phyloP scores from a whole-genome alignment of 2,329 filamentous ascomycete species.

The Hirsutella rhossiliensis region DNA sequence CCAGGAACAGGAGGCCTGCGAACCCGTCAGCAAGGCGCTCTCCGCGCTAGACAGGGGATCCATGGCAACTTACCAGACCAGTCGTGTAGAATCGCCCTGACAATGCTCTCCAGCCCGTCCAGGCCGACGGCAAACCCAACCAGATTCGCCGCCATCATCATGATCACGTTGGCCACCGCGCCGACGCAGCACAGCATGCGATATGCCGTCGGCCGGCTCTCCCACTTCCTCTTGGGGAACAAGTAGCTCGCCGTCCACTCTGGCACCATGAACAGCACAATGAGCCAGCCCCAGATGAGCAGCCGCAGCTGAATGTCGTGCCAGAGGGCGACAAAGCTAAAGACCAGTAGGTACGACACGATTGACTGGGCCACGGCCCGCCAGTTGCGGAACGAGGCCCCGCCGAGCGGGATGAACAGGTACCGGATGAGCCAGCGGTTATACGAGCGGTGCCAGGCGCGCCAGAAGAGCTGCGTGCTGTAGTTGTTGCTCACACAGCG shows the following conservation, averaged over 20 bases:
- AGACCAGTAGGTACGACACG: slow-evolving; percentile 70
- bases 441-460: slow-evolving; percentile 88
- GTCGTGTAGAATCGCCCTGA: slow-evolving; percentile 63
- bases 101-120: slow-evolving; percentile 70
- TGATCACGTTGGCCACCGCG: slow-evolving; percentile 70
- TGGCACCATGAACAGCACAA: slow-evolving; percentile 86
- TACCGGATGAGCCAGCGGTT: slow-evolving; percentile 94
- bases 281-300: slow-evolving; percentile 92
- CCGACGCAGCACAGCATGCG: slow-evolving; percentile 71
- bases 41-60: background rate
- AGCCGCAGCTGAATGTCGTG: slow-evolving; percentile 89
- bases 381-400: slow-evolving; percentile 39
- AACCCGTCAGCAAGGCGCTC: slow-evolving; percentile 9
- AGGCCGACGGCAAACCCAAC: slow-evolving; percentile 90
- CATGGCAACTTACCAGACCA: slow-evolving; percentile 46
- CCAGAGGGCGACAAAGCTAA: slow-evolving; percentile 96
- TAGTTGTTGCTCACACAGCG: slow-evolving; percentile 95
- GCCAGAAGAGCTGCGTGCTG: slow-evolving; percentile 85
- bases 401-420: slow-evolving; percentile 84
- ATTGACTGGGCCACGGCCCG: slow-evolving; percentile 44
- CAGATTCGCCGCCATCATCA: slow-evolving; percentile 94
- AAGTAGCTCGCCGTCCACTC: slow-evolving; percentile 62
- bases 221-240: slow-evolving; percentile 66
- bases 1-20: slow-evolving; percentile 58
- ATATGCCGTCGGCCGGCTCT: slow-evolving; percentile 56